These are phyloP conservation scores for Bombardia bombarda DNA, from an alignment of 495 filamentous ascomycete species.

Conservation along the genomic window DNA sequence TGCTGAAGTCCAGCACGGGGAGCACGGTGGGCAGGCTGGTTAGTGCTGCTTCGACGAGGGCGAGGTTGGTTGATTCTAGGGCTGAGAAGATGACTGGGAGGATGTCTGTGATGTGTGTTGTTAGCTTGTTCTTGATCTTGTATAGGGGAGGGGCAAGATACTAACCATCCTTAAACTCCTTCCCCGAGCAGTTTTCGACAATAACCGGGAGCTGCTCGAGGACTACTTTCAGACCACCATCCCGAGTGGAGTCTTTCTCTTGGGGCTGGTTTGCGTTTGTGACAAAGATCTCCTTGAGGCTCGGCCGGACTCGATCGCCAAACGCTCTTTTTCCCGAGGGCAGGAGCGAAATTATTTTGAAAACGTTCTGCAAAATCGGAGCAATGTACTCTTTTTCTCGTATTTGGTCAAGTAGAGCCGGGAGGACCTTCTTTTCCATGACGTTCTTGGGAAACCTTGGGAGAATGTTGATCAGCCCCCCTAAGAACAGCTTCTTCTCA, in stretches of 20 bases:
- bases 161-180: constrained; percentile 89
- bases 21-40: constrained; percentile 65
- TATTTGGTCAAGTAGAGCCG: constrained; percentile 79
- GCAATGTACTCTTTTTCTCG: constrained; percentile 84
- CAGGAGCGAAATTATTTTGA: constrained; percentile 71
- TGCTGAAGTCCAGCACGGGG: constrained; percentile 84
- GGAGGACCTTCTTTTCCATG: constrained; percentile 88
- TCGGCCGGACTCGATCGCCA: constrained; percentile 75
- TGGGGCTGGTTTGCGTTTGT: constrained; percentile 39
- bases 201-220: constrained; percentile 73
- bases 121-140: too few relatives aligned
- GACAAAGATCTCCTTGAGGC: constrained; percentile 73
- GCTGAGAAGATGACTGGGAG: constrained; percentile 74
- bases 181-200: constrained; percentile 71
- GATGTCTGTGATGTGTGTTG: constrained; percentile 66
- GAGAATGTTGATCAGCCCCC: constrained; percentile 76
- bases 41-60: constrained; percentile 76
- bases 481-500: constrained; percentile 87
- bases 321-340: constrained; percentile 71
- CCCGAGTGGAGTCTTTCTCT: constrained; percentile 74
- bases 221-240: constrained; percentile 84
- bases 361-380: constrained; percentile 80
- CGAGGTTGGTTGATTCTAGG: constrained; percentile 81
- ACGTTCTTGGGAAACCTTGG: constrained; percentile 87
- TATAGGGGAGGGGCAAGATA: too few relatives aligned